Evolutionary conservation across 495 filamentous ascomycete species (phyloP), one percentile per base, ranked within the genome.

Genomic region (Xanthoparmelia taractica): DNA sequence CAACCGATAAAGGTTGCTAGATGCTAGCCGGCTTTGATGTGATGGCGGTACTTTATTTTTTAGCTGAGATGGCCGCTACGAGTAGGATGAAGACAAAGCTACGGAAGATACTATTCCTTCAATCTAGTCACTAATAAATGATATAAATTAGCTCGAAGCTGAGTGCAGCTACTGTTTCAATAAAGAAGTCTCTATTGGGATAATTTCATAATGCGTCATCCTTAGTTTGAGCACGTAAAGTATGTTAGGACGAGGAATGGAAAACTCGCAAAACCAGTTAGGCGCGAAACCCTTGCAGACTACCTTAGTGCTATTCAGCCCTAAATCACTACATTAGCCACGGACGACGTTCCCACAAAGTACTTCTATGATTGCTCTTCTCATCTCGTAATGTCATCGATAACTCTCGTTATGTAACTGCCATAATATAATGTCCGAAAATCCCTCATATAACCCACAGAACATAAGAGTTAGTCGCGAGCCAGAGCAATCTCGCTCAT

Each of bases 401-500:
- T 25, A 25, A 33, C 50, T 33, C 6, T 25, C 27, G 20, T 54
- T 27, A 31, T 54, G 50, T 33, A 33, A 6, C 17, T 54, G 29
- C 29, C 5, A n/a, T n/a, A 18, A 31, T 2, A 65, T 38, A 58
- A 67, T 67, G 66, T 57, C 63, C 60, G 41, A 58, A 40, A 13
- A 38, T 59, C 55, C 18, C 47, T 29, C 56, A 34, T 59, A 67
- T 45, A 57, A 67, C 43, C 45, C 50, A 27, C 18, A 34, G 50
- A 52, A 58, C n/a, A 25, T 29, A 52, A 31, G 18, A 8, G 10
- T 7, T 23, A 63, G 20, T 38, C n/a, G 56, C 40, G 61, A 63
- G 41, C 29, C 8, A 38, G 61, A 59, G 15, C 61, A 58, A 18
- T 12, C 23, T 54, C 50, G 17, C 8, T 52, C 61, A 1, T 38